Evolutionary conservation across 176 grass and related monocot species (phyloP).

Genomic region (Themeda triandra): DNA sequence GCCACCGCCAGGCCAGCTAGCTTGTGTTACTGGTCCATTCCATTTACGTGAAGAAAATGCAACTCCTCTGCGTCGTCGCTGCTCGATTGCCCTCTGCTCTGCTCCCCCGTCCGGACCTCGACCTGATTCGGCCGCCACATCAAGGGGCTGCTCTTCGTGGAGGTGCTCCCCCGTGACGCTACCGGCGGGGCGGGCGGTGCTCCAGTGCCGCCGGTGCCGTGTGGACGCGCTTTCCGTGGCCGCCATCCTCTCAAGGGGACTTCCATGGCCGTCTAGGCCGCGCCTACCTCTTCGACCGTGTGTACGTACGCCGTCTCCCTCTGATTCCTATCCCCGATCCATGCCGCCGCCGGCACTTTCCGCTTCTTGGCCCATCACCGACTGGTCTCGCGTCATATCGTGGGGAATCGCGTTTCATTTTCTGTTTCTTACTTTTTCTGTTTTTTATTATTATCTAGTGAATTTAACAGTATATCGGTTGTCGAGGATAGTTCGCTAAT

Average conservation of each 20-base stretch:
- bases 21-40: not conserved
- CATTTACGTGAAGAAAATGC: not conserved
- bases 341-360: not conserved
- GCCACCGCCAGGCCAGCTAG: too few relatives aligned
- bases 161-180: not conserved
- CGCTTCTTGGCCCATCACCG: not conserved
- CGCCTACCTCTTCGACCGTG: conserved; percentile 35
- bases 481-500: not conserved
- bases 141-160: conserved; percentile 32
- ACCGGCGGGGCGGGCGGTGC: conserved; percentile 1
- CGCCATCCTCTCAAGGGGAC: conserved; percentile 16
- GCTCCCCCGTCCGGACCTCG: not conserved
- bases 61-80: not conserved
- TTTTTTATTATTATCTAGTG: not conserved
- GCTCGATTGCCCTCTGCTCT: not conserved
- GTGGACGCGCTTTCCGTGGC: conserved; percentile 21
- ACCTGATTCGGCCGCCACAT: not conserved
- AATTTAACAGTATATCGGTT: not conserved
- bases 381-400: not conserved
- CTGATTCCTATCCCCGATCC: not conserved
- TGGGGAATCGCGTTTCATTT: not conserved
- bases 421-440: too few relatives aligned
- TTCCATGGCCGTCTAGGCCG: conserved; percentile 21
- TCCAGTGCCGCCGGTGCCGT: conserved; percentile 35
- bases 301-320: conserved; percentile 9